Evolutionary conservation across 805 yeast species (phyloP).

Genomic region (Wickerhamiella lipophila): DNA sequence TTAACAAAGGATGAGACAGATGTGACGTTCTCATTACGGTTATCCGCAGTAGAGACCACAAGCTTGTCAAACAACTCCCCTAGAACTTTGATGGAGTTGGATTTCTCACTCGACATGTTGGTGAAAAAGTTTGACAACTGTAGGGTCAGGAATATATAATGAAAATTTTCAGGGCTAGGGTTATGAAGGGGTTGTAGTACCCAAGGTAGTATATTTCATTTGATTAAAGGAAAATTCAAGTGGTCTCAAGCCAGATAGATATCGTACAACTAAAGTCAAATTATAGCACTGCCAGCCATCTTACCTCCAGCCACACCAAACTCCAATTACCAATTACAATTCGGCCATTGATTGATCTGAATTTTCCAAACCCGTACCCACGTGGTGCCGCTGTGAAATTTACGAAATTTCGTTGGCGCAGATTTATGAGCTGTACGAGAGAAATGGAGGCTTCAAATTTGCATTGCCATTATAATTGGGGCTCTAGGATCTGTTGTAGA

Average conservation of each 20-base stretch:
- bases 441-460: too few relatives aligned
- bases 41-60: conserved; percentile 71
- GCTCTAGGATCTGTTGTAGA: too few relatives aligned
- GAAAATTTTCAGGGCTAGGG: conserved; percentile 12
- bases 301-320: neutral
- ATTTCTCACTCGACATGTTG: conserved; percentile 21
- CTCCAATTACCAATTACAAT: too few relatives aligned
- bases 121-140: conserved; percentile 6
- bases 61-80: conserved; percentile 87
- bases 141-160: conserved; percentile 13
- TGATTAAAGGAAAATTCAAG: too few relatives aligned
- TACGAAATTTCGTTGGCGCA: too few relatives aligned
- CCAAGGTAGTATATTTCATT: too few relatives aligned
- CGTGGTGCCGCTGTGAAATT: neutral
- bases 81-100: conserved; percentile 50
- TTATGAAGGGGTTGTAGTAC: neutral
- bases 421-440: too few relatives aligned
- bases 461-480: too few relatives aligned
- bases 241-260: too few relatives aligned
- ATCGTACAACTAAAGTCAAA: too few relatives aligned
- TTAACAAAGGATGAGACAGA: conserved; percentile 88
- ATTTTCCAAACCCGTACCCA: neutral
- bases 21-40: conserved; percentile 72
- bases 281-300: neutral
- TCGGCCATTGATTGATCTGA: too few relatives aligned